Conservation (phyloP, 148 eudicot genomes). For the Rhododendron ovatum region DNA sequence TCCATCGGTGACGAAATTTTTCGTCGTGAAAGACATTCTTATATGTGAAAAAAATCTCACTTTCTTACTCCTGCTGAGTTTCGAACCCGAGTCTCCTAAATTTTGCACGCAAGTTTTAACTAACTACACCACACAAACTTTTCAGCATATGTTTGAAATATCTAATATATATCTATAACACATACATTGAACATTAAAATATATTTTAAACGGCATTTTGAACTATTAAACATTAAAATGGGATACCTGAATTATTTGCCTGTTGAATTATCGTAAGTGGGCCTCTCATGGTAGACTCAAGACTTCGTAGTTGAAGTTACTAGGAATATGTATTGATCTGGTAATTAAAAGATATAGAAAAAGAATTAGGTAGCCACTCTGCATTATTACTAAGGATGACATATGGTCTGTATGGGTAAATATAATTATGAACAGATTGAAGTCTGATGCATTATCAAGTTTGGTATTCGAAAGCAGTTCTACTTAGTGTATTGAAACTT, state of each 20-base stretch:
- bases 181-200: no score
- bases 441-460: not conserved
- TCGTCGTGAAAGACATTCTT: no score
- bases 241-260: constrained; percentile 2
- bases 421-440: not conserved
- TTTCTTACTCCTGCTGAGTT: no score
- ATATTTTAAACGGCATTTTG: no score
- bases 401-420: not conserved
- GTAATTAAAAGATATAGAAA: not conserved
- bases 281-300: not conserved
- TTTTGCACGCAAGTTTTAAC: no score
- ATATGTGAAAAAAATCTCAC: no score
- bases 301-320: not conserved
- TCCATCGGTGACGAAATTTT: no score
- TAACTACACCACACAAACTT: no score
- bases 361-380: not conserved
- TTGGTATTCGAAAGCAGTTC: not conserved
- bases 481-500: not conserved
- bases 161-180: no score
- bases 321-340: not conserved
- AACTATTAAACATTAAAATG: not conserved
- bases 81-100: no score
- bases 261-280: not conserved
- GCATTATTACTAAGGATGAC: not conserved
- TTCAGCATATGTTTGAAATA: no score